A percentile compares a stretch with the other conserved stretches of the same genome.
These are phyloP conservation scores for Raffaelea ambrosiae DNA, from an alignment of 2,329 filamentous ascomycete genomes.

Conservation along the genomic window DNA sequence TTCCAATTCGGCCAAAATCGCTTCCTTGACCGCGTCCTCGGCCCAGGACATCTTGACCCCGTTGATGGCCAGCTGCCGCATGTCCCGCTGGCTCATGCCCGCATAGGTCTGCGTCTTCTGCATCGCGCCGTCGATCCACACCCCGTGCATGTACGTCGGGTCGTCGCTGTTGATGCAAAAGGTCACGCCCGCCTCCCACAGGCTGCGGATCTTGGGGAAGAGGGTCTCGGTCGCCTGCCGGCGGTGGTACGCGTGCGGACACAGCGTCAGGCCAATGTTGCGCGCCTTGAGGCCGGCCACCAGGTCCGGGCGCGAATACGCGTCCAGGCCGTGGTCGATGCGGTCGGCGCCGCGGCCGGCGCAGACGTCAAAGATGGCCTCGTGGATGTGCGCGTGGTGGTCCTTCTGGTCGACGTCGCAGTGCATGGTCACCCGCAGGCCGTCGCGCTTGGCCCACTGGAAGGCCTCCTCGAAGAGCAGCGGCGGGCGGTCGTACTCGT, in stretches of 20 bases:
- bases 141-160: constrained; percentile 65
- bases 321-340: constrained; percentile 66
- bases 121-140: constrained; percentile 66
- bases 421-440: constrained; percentile 37
- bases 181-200: constrained; percentile 53
- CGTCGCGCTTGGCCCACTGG: constrained; percentile 25
- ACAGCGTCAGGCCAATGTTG: constrained; percentile 57
- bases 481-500: constrained; percentile 36
- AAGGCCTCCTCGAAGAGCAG: constrained; percentile 33
- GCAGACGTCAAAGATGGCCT: constrained; percentile 55
- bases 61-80: constrained; percentile 43
- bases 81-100: constrained; percentile 57
- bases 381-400: constrained; percentile 15
- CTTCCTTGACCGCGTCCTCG: constrained; percentile 48
- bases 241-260: constrained; percentile 63
- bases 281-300: constrained; percentile 47
- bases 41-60: constrained; percentile 67
- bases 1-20: constrained; percentile 39
- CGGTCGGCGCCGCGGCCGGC: constrained; percentile 51
- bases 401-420: constrained; percentile 43
- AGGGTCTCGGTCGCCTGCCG: constrained; percentile 45
- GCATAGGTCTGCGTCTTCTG: constrained; percentile 51
- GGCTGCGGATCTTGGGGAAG: constrained; percentile 47
- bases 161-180: constrained; percentile 70
- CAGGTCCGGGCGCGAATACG: constrained; percentile 50